Evolutionary conservation across 1,139 yeast species (phyloP).

Genomic region (Tardiomyces depauwii): DNA sequence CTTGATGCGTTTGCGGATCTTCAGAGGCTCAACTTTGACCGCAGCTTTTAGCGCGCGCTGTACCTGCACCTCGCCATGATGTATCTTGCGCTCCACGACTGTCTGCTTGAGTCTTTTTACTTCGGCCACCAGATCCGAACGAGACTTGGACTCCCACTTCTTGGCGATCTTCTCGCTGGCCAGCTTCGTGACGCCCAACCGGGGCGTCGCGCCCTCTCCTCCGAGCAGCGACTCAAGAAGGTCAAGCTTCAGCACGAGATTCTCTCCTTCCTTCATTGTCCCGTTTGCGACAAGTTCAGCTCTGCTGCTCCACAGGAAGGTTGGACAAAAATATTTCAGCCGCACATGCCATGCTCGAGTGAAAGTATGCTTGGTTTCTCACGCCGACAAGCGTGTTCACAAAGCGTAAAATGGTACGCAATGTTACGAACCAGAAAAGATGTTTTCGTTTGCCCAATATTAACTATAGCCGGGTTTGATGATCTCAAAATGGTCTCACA

Average conservation of each 20-base stretch:
- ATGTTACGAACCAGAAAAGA: too few relatives aligned
- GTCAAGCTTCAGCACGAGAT: conserved; percentile 28
- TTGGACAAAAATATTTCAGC: too few relatives aligned
- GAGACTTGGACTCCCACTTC: conserved; percentile 4
- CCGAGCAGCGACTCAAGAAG: conserved; percentile 24
- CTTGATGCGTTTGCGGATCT: conserved; percentile 21
- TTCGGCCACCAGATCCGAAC: conserved; percentile 21
- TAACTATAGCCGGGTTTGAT: too few relatives aligned
- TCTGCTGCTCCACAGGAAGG: too few relatives aligned
- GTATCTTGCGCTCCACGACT: conserved; percentile 23
- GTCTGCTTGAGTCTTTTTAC: conserved; percentile 18
- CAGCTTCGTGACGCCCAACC: conserved; percentile 20
- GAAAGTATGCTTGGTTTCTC: too few relatives aligned
- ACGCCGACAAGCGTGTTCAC: too few relatives aligned
- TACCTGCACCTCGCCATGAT: conserved; percentile 19
- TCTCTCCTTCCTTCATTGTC: conserved; percentile 17
- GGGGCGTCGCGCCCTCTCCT: conserved; percentile 14
- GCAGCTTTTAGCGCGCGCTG: conserved; percentile 23
- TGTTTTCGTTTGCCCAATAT: too few relatives aligned
- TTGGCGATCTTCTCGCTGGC: conserved; percentile 13
- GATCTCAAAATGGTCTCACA: too few relatives aligned
- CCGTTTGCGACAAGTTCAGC: too few relatives aligned
- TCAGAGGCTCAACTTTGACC: conserved; percentile 21
- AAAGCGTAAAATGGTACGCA: too few relatives aligned
- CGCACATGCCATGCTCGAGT: too few relatives aligned